These are phyloP conservation scores for Boletus eberwhitei DNA, from an alignment of 768 basidiomycete genomes.

Conservation along the genomic window DNA sequence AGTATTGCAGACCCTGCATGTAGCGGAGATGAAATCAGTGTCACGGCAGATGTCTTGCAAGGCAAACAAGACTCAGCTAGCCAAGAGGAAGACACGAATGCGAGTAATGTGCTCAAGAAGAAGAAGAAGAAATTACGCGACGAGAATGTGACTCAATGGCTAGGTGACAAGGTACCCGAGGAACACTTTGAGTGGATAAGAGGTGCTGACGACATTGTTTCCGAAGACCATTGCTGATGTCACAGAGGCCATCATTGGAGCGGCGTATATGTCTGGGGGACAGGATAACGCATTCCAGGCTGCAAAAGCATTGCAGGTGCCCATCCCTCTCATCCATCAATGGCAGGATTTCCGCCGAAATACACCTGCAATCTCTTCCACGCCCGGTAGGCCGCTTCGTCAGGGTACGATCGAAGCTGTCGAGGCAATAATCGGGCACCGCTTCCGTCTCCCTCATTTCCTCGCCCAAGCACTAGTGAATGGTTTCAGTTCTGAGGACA, in stretches of 20 bases:
- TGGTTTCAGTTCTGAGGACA: background rate
- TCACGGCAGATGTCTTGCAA: slow-evolving; percentile 6
- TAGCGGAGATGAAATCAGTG: slow-evolving; percentile 32
- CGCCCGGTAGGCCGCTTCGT: slow-evolving; percentile 43
- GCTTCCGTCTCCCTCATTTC: slow-evolving; percentile 59
- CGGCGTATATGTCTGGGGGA: slow-evolving; percentile 75
- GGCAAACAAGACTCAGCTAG: slow-evolving; percentile 9
- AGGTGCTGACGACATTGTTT: slow-evolving; percentile 12
- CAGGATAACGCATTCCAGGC: slow-evolving; percentile 60
- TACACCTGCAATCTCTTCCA: slow-evolving; percentile 41
- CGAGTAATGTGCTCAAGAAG: slow-evolving; percentile 24
- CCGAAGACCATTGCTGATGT: slow-evolving; percentile 77
- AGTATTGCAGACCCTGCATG: slow-evolving; percentile 18
- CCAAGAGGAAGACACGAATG: slow-evolving; percentile 10
- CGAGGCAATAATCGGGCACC: slow-evolving; percentile 61
- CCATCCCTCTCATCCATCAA: slow-evolving; percentile 56
- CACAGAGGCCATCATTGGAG: slow-evolving; percentile 80
- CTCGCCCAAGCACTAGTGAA: slow-evolving; percentile 72
- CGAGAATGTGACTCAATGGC: slow-evolving; percentile 46
- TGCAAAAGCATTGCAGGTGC: slow-evolving; percentile 62
- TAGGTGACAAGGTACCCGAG: slow-evolving; percentile 71
- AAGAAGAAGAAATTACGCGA: slow-evolving; percentile 45
- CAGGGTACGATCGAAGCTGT: slow-evolving; percentile 52
- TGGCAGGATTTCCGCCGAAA: slow-evolving; percentile 70
- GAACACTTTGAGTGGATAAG: background rate